A percentile compares a stretch with the other conserved stretches of the same genome.
Evolutionary conservation across 345 rosid species (phyloP).

Genomic region (Euphorbia pulcherrima): DNA sequence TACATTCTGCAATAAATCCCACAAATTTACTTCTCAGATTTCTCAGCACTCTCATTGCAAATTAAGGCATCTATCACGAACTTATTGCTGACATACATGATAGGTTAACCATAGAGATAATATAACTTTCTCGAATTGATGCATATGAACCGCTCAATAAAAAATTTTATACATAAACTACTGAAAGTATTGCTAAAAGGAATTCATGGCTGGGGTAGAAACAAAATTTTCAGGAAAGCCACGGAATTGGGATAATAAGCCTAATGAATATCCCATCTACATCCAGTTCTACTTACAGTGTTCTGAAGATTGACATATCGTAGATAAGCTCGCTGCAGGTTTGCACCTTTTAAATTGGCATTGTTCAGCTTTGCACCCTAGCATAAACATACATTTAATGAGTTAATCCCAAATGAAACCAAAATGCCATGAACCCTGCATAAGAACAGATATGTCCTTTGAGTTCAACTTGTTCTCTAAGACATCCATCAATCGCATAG

Average conservation of each 20-base stretch:
- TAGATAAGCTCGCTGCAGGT: slow-evolving; percentile 86
- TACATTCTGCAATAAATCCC: neutral
- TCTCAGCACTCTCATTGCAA: neutral
- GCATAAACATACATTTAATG: slow-evolving; percentile 11
- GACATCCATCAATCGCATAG: neutral
- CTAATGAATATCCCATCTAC: neutral
- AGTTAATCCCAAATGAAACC: neutral
- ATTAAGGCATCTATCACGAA: neutral
- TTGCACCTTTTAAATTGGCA: slow-evolving; percentile 85
- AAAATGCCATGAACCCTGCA: neutral
- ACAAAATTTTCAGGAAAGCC: neutral
- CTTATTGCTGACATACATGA: neutral
- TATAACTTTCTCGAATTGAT: neutral
- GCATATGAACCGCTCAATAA: neutral
- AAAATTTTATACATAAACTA: too few relatives aligned
- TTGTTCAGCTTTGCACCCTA: slow-evolving; percentile 87
- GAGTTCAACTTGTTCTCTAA: neutral
- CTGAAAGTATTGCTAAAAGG: neutral
- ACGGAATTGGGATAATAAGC: neutral
- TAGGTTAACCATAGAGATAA: neutral
- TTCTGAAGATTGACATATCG: slow-evolving; percentile 81
- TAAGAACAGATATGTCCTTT: neutral
- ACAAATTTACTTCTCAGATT: too few relatives aligned
- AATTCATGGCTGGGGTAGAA: neutral
- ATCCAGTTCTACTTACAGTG: slow-evolving; percentile 50